These are phyloP conservation scores for Boletus rufocinnamomeus DNA, from an alignment of 768 basidiomycete species.

Conservation along the genomic window DNA sequence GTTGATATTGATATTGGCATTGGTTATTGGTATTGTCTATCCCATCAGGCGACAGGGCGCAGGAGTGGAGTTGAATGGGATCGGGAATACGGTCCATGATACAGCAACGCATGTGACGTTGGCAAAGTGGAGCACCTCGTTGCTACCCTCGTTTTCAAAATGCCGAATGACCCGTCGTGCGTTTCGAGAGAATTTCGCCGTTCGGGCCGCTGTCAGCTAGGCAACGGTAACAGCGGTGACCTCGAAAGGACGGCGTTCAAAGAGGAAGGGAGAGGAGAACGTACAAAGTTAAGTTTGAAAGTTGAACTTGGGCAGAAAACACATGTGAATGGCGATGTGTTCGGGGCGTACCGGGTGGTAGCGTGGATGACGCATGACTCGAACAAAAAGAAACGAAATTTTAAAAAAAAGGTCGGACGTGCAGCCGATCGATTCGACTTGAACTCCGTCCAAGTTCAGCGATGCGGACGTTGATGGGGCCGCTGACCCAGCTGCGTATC, in stretches of 20 bases:
- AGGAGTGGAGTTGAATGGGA: not conserved
- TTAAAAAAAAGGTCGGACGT: not conserved
- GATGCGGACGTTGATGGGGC: not conserved
- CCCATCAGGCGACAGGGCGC: not conserved
- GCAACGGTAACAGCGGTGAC: not conserved
- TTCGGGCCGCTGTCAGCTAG: not conserved
- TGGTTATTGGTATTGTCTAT: not conserved
- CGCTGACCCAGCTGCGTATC: not conserved
- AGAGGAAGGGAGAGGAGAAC: not conserved
- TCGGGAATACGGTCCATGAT: not conserved
- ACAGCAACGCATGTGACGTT: not conserved
- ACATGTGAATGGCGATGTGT: not conserved
- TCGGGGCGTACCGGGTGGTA: not conserved
- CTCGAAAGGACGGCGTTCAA: not conserved
- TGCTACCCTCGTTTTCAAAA: not conserved
- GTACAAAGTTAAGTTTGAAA: not conserved
- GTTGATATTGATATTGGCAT: not conserved
- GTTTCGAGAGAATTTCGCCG: not conserved
- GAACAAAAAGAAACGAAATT: not conserved
- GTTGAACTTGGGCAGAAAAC: not conserved
- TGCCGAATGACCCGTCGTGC: not conserved
- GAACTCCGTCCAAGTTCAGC: constrained; percentile 6
- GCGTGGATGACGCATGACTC: not conserved
- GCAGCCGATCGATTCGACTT: not conserved
- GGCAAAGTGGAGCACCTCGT: not conserved